Evolutionary conservation across 2,329 filamentous ascomycete genomes (phyloP).

Genomic region (Cladosporium sp.): DNA sequence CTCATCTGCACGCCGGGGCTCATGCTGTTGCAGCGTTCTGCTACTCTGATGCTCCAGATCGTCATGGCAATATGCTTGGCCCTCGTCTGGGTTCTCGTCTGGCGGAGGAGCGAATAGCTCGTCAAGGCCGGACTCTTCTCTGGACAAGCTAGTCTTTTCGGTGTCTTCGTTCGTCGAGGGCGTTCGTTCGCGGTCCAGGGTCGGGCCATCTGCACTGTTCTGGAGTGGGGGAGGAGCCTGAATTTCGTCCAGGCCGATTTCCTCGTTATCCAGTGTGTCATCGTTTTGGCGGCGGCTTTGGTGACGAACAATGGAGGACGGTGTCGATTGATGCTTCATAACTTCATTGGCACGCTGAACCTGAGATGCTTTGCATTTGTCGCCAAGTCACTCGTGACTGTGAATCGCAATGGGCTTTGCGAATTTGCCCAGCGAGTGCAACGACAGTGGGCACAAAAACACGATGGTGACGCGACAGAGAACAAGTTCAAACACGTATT

Average conservation of each 20-base stretch:
- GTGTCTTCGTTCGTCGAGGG: background rate
- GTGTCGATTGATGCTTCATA: background rate
- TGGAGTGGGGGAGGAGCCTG: slow-evolving; percentile 19
- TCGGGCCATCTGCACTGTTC: slow-evolving; percentile 12
- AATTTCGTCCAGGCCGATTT: slow-evolving; percentile 15
- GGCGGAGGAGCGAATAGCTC: slow-evolving; percentile 20
- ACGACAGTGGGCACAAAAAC: background rate
- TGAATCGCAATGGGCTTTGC: background rate
- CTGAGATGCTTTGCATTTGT: background rate
- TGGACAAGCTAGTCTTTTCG: background rate
- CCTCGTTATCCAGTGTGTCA: slow-evolving; percentile 1
- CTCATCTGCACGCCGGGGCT: background rate
- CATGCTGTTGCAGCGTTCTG: background rate
- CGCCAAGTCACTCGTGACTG: background rate
- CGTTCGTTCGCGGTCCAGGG: background rate
- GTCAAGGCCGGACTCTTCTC: slow-evolving; percentile 12
- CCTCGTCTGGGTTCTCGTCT: slow-evolving; percentile 16
- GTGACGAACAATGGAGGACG: background rate
- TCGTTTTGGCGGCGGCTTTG: background rate
- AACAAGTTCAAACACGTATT: no score
- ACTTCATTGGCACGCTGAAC: background rate
- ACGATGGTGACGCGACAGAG: background rate
- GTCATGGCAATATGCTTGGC: slow-evolving; percentile 10
- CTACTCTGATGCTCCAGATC: slow-evolving; percentile 13
- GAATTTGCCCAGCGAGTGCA: background rate